Conservation (phyloP, 306 rosid genomes). For the Quercus aquifolioides region DNA sequence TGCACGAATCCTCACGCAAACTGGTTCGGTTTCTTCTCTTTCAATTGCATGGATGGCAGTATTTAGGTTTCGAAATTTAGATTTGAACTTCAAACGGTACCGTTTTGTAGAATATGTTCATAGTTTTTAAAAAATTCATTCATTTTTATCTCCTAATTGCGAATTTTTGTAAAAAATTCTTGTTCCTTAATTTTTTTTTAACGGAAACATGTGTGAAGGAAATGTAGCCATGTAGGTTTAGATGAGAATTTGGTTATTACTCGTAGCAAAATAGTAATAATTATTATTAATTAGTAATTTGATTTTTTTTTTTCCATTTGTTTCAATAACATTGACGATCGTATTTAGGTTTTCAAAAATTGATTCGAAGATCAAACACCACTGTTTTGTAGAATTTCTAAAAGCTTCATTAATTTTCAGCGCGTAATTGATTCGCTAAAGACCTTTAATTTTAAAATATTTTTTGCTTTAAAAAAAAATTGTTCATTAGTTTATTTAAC, state of each 20-base stretch:
- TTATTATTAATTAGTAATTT: not conserved
- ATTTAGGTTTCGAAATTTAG: no score
- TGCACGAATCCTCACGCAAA: slow-evolving; percentile 41
- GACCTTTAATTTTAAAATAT: no score
- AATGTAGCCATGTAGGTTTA: not conserved
- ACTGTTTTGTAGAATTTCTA: not conserved
- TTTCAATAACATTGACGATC: no score
- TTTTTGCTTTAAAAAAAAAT: no score
- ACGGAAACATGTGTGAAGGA: not conserved
- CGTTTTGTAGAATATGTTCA: not conserved
- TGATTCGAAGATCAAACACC: not conserved
- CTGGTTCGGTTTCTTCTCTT: slow-evolving; percentile 45
- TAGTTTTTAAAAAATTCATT: not conserved
- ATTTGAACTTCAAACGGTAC: not conserved
- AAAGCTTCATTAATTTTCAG: no score
- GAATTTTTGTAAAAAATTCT: no score
- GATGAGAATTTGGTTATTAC: not conserved
- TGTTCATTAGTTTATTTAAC: no score
- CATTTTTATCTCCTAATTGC: not conserved
- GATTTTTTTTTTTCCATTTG: no score
- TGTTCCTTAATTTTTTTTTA: no score
- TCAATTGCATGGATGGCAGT: no score
- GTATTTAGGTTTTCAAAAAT: not conserved
- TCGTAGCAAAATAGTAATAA: not conserved
- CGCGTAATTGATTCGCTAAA: no score